Conservation (phyloP, 305 asterid species). For the Solanum hybrid region DNA sequence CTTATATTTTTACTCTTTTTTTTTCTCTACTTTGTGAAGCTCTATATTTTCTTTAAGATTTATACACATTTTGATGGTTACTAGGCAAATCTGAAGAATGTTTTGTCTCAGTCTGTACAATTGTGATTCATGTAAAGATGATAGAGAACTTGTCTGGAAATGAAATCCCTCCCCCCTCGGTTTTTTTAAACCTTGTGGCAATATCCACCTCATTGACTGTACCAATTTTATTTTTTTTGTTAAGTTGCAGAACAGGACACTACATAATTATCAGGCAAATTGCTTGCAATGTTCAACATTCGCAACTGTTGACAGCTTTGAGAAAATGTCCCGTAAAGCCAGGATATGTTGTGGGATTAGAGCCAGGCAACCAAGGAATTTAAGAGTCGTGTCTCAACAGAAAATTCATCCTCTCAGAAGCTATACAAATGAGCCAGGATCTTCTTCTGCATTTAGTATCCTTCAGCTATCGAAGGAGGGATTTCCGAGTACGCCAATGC, state of each 20-base stretch:
- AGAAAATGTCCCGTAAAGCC: slow-evolving; percentile 22
- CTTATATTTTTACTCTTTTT: background rate
- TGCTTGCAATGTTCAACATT: slow-evolving; percentile 35
- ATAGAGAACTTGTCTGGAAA: background rate
- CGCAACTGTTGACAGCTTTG: slow-evolving; percentile 19
- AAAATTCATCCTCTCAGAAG: slow-evolving; percentile 23
- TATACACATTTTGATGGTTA: background rate
- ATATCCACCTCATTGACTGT: background rate
- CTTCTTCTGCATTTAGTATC: slow-evolving; percentile 27
- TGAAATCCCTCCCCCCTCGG: background rate
- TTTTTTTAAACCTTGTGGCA: background rate
- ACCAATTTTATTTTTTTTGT: slow-evolving; percentile 1
- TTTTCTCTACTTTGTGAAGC: background rate
- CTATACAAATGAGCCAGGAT: slow-evolving; percentile 14
- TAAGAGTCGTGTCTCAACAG: slow-evolving; percentile 25
- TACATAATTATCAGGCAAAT: slow-evolving; percentile 29
- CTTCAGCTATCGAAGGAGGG: slow-evolving; percentile 32
- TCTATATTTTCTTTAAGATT: background rate
- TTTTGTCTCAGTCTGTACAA: background rate
- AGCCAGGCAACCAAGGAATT: slow-evolving; percentile 13
- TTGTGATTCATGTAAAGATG: background rate
- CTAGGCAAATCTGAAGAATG: background rate
- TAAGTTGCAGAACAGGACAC: slow-evolving; percentile 49
- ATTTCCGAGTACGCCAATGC: slow-evolving; percentile 21
- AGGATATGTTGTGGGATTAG: slow-evolving; percentile 29